Evolutionary conservation across 305 asterid species (phyloP), one percentile per base, ranked within the genome.

Genomic region (Fraxinus ornus): DNA sequence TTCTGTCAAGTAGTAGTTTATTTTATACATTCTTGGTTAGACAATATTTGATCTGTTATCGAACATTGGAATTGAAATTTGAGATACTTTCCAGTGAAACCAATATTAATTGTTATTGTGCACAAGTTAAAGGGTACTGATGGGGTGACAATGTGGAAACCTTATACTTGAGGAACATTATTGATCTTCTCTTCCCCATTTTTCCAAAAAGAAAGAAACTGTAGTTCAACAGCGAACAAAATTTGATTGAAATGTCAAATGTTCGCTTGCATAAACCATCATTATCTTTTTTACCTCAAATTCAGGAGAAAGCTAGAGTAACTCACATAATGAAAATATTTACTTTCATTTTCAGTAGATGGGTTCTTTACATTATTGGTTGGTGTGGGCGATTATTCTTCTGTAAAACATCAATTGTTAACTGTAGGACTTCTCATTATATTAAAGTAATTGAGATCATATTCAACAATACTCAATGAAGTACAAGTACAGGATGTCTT

Each of bases 71-170:
- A 37, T 78, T 83, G 77, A 79, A 41, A 75, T 15, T 60, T 41
- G 75, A 84, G 72, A 83, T 75, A 79, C 62, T 85, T 37, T 71
- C 36, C 19, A 35, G 24, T 79, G 64, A 52, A 78, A 75, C 73
- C 78, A 49, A 74, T 52, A 52, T 52, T 39, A 75, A 21, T 60
- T 19, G 30, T 64, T 64, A 22, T 24, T 64, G 7, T 15, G 2
- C 72, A 2, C 10, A 24, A 64, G 13, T 64, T 64, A 21, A 64
- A 21, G 33, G 72, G 15, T 64, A 21, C 28, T 57, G 28, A 57
- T 19, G 68, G 28, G 32, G 28, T 7, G 15, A 64, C 32, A 62
- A 62, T 64, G 17, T 24, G 72, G 72, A 64, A 21, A 24, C 15
- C 15, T 9, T 9, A 24, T 22, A 64, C 33, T 30, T 22, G 35